Conservation (phyloP, 129 eudicot genomes). For the Helianthus annuus region HanXRQr2.0-SUNRISE NC_035436.2:1439687-1440186, state of each 20-base stretch:
- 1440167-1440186: constrained; percentile 1
- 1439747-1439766: constrained; percentile 99
- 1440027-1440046: background rate
- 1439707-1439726: constrained; percentile 60
- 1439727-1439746: constrained; percentile 96
- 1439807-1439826: constrained; percentile 27
- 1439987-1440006: constrained; percentile 6
- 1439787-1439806: constrained; percentile 54
- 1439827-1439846: constrained; percentile 12
- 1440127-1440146: background rate
- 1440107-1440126: background rate
- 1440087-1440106: background rate
- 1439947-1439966: background rate
- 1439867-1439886: background rate
- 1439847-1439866: constrained; percentile 14
- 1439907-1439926: background rate
- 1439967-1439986: background rate
- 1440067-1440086: background rate
- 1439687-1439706: constrained; percentile 23
- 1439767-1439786: constrained; percentile 90
- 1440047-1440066: too few relatives aligned
- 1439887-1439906: background rate
- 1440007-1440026: background rate
- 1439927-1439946: constrained; percentile 10
- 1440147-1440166: background rate